Conservation (phyloP, 371 early-diverging fungal species). For the Basidiobolus meristosporus region DNA sequence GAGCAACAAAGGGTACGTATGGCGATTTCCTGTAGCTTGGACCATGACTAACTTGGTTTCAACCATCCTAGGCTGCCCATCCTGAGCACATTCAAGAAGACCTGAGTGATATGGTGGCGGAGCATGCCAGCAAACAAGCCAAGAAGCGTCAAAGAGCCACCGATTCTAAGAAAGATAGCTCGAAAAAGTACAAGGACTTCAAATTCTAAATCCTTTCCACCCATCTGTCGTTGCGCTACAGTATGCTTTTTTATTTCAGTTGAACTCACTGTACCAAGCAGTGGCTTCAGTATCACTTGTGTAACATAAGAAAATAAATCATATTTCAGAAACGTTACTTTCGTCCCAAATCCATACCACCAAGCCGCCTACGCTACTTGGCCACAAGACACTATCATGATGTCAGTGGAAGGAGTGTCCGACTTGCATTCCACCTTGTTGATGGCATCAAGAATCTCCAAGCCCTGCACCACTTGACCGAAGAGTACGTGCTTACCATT, state of each 20-base stretch:
- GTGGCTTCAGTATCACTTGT: no score
- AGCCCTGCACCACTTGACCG: constrained; percentile 55
- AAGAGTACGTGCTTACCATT: constrained; percentile 99
- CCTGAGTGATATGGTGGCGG: constrained; percentile 73
- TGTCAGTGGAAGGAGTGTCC: constrained; percentile 1
- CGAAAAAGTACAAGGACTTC: constrained; percentile 7
- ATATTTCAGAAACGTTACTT: no score
- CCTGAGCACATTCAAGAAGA: constrained; percentile 34
- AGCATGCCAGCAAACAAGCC: constrained; percentile 46
- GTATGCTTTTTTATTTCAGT: no score
- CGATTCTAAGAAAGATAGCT: constrained; percentile 7
- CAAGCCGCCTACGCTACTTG: no score
- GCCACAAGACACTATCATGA: neutral
- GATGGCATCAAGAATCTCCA: constrained; percentile 5
- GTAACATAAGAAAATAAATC: no score
- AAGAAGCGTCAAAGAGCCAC: constrained; percentile 39
- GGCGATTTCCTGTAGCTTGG: no score
- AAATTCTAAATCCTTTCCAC: constrained; percentile 5
- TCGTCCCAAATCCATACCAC: no score
- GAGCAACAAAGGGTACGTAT: constrained; percentile 28
- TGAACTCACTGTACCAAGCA: no score
- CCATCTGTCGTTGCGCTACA: no score
- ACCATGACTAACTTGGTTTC: no score
- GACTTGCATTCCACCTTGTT: constrained; percentile 5
- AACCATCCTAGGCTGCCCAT: no score